A percentile compares a stretch with the other conserved stretches of the same genome.
These are phyloP conservation scores for Calonectria multiphialidica DNA, from an alignment of 2,329 filamentous ascomycete species.

Conservation along the genomic window DNA sequence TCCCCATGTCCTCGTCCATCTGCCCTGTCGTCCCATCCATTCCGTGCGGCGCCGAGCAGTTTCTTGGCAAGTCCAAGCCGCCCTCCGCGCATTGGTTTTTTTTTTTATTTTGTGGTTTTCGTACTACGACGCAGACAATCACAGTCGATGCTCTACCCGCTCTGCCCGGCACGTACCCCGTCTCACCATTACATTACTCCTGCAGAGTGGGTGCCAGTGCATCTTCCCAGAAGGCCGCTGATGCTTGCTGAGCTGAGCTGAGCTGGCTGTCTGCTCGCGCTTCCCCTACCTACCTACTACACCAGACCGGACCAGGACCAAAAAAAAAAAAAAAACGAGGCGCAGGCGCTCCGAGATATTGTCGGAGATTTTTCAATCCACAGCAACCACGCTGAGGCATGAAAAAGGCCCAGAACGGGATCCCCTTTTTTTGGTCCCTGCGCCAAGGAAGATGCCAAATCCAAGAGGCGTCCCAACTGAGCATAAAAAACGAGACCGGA, in stretches of 20 bases:
- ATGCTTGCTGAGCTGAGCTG: slow-evolving; percentile 25
- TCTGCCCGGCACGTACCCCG: background rate
- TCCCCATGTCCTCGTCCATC: background rate
- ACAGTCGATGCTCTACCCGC: background rate
- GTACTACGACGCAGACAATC: background rate
- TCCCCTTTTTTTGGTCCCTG: background rate
- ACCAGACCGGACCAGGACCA: background rate
- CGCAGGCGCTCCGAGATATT: slow-evolving; percentile 1
- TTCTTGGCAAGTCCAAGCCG: background rate
- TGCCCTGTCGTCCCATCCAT: background rate
- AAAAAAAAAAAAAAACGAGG: slow-evolving; percentile 4
- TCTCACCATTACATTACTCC: background rate
- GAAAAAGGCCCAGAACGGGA: background rate
- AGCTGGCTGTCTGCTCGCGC: background rate
- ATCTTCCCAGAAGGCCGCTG: slow-evolving; percentile 18
- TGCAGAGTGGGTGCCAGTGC: slow-evolving; percentile 7
- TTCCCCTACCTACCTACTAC: background rate
- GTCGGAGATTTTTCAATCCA: background rate
- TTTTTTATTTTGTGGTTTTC: background rate
- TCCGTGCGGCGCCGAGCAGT: background rate
- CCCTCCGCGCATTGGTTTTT: background rate
- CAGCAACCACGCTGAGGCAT: slow-evolving; percentile 1
- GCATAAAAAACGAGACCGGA: slow-evolving; percentile 1
- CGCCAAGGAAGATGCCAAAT: background rate
- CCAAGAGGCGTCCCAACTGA: background rate